Percentiles rank a stretch among this genome's conserved stretches.
Evolutionary conservation across 1,139 yeast genomes (phyloP).

Genomic region (Lodderomyces parapsilosis): DNA sequence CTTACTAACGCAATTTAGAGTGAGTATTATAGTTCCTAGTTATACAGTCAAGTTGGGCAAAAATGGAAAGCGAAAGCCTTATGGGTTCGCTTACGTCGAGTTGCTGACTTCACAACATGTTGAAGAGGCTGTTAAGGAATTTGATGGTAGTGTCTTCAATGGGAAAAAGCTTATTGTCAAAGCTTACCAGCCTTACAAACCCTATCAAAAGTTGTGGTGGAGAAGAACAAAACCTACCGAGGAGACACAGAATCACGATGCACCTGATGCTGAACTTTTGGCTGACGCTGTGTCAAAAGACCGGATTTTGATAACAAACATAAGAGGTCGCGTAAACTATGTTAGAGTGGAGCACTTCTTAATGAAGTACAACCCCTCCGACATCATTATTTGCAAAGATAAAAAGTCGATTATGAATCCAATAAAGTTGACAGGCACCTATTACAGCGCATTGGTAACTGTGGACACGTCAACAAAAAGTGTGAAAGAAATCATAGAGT

Average conservation of each 20-base stretch:
- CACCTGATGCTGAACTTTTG: neutral
- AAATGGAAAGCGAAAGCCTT: slow-evolving; percentile 39
- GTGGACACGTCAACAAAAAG: slow-evolving; percentile 39
- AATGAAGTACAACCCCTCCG: slow-evolving; percentile 44
- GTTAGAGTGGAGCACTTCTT: slow-evolving; percentile 43
- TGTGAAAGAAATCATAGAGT: slow-evolving; percentile 44
- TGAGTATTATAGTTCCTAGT: slow-evolving; percentile 52
- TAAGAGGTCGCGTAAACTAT: slow-evolving; percentile 41
- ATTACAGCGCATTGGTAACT: slow-evolving; percentile 55
- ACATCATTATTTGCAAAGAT: slow-evolving; percentile 45
- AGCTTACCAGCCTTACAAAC: slow-evolving; percentile 33
- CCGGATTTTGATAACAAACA: slow-evolving; percentile 52
- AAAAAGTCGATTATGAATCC: slow-evolving; percentile 13
- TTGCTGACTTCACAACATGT: slow-evolving; percentile 53
- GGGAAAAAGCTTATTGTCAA: slow-evolving; percentile 38
- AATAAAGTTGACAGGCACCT: slow-evolving; percentile 15
- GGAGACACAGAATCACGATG: neutral
- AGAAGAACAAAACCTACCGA: neutral
- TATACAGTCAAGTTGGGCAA: slow-evolving; percentile 50
- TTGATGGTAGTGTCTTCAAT: slow-evolving; percentile 41
- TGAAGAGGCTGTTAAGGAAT: slow-evolving; percentile 38
- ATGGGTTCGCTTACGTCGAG: slow-evolving; percentile 69
- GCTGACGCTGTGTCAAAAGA: slow-evolving; percentile 33
- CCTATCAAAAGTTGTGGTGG: neutral
- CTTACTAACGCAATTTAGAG: slow-evolving; percentile 19